phyloP scores from a whole-genome alignment of 352 stramenopile genomes.

The Aphanomyces stellatus region DNA sequence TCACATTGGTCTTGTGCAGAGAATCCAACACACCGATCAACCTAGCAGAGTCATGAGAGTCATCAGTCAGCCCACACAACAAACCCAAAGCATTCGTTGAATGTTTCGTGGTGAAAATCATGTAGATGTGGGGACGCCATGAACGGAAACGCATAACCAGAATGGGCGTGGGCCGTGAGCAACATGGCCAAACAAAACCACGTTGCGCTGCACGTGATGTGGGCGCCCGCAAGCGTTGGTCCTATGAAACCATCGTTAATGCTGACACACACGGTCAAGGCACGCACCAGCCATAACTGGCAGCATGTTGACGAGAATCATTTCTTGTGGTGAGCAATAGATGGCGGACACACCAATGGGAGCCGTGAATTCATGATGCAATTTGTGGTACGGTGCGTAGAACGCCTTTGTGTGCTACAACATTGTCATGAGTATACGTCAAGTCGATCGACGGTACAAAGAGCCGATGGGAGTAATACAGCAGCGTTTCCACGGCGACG shows the following conservation, averaged over 20 bases:
- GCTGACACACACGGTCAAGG: not conserved
- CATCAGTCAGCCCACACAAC: too few species aligned
- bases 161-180: slow-evolving; percentile 17
- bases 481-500: slow-evolving; percentile 15
- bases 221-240: slow-evolving; percentile 8
- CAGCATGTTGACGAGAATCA: slow-evolving; percentile 20
- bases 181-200: slow-evolving; percentile 21
- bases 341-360: slow-evolving; percentile 16
- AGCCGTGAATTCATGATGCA: slow-evolving; percentile 24
- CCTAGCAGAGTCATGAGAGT: too few species aligned
- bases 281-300: slow-evolving; percentile 18
- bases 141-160: slow-evolving; percentile 19
- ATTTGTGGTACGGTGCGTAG: slow-evolving; percentile 21
- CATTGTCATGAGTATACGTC: not conserved
- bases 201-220: not conserved
- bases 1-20: slow-evolving; percentile 8
- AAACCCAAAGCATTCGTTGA: slow-evolving; percentile 19
- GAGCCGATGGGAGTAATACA: slow-evolving; percentile 21
- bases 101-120: slow-evolving; percentile 17
- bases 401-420: slow-evolving; percentile 17
- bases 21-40: slow-evolving; percentile 12
- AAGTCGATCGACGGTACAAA: not conserved
- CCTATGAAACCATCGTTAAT: slow-evolving; percentile 11
- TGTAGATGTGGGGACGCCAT: slow-evolving; percentile 2
- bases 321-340: slow-evolving; percentile 20